phyloP scores from a whole-genome alignment of 257 asterid genomes.

The Ehretia macrophylla region DNA sequence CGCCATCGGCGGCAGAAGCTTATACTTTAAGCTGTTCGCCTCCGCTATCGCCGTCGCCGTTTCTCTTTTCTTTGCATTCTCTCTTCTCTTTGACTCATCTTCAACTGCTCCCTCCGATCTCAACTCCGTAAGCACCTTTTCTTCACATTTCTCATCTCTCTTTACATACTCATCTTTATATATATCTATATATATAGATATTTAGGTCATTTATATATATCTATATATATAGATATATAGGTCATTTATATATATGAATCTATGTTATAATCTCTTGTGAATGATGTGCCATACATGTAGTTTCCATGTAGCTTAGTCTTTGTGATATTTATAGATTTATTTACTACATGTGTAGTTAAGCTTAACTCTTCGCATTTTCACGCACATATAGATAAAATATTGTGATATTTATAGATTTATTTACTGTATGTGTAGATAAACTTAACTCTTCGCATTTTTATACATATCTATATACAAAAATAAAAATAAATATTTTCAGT shows the following conservation, averaged over 20 bases:
- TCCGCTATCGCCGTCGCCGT: conserved; percentile 21
- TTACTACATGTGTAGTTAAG: not conserved
- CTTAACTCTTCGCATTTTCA: not conserved
- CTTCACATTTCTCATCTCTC: conserved; percentile 2
- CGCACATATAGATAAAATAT: too few species aligned
- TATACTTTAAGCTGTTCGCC: conserved; percentile 22
- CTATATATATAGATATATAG: too few species aligned
- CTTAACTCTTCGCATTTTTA: not conserved
- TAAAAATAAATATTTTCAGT: not conserved
- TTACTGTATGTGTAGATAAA: not conserved
- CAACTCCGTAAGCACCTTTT: conserved; percentile 19
- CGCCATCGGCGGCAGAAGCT: not conserved
- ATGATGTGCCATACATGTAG: not conserved
- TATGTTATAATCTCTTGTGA: too few species aligned
- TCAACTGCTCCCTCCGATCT: conserved; percentile 22
- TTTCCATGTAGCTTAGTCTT: not conserved
- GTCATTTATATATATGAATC: too few species aligned
- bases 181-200: too few species aligned
- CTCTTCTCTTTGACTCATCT: conserved; percentile 19
- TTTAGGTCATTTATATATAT: too few species aligned
- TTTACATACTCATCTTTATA: too few species aligned
- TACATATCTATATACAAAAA: too few species aligned
- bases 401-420: not conserved
- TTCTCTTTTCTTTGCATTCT: conserved; percentile 16
- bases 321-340: not conserved